phyloP scores from a whole-genome alignment of 768 basidiomycete genomes.

The Kwoniella pini region DNA sequence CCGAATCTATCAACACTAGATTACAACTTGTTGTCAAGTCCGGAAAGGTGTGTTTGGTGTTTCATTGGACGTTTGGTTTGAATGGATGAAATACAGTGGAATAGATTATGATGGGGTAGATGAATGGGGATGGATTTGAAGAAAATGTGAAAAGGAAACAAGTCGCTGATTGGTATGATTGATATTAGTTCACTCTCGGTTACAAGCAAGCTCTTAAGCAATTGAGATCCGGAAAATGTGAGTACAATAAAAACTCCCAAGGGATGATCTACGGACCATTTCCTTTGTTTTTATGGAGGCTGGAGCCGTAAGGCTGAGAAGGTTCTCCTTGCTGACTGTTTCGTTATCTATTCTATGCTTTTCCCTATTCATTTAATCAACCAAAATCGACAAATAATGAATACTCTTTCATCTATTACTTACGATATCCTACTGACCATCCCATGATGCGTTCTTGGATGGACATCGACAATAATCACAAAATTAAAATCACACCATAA shows the following conservation, averaged over 20 bases:
- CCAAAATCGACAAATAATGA: constrained; percentile 5
- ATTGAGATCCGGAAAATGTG: constrained; percentile 97
- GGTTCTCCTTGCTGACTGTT: constrained; percentile 81
- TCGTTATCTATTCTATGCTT: constrained; percentile 35
- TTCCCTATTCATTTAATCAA: not conserved
- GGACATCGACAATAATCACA: constrained; percentile 18
- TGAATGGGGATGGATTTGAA: not conserved
- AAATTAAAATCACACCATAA: not conserved
- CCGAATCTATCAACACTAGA: constrained; percentile 88
- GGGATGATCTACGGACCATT: too few relatives aligned
- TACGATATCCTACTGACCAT: constrained; percentile 14
- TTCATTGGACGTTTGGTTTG: not conserved
- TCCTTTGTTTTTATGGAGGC: constrained; percentile 15
- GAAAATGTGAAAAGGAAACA: not conserved
- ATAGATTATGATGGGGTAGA: not conserved
- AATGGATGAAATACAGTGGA: not conserved
- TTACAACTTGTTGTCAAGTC: constrained; percentile 96
- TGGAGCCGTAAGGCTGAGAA: constrained; percentile 77
- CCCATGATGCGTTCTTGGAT: constrained; percentile 20
- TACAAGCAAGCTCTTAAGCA: constrained; percentile 99
- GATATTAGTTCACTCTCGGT: constrained; percentile 71
- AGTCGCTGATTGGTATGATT: not conserved
- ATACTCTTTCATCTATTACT: not conserved
- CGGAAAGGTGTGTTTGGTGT: constrained; percentile 62
- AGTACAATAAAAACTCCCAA: constrained; percentile 52